Evolutionary conservation across 2,329 filamentous ascomycete species (phyloP).

Genomic region (Aureobasidium sp.): DNA sequence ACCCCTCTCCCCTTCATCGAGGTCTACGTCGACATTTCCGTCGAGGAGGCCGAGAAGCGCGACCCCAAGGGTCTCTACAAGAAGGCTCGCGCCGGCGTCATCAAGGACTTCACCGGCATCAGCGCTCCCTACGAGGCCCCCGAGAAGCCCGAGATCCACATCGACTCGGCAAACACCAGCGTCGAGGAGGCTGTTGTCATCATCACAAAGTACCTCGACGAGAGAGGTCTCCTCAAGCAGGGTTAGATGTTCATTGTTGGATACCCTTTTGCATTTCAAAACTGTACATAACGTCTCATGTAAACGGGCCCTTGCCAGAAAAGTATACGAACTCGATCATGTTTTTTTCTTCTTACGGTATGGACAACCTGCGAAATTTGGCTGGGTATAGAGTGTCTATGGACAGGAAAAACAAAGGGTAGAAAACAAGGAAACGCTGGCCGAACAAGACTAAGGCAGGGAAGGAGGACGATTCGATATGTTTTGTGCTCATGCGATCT

Average conservation of each 20-base stretch:
- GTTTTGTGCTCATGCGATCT: slow-evolving; percentile 46
- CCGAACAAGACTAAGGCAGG: neutral
- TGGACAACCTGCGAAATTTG: slow-evolving; percentile 5
- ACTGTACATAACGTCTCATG: neutral
- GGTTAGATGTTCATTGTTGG: slow-evolving; percentile 4
- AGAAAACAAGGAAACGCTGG: neutral
- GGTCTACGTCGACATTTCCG: slow-evolving; percentile 83
- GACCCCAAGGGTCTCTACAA: slow-evolving; percentile 98
- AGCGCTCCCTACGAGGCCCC: slow-evolving; percentile 93
- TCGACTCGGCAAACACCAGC: slow-evolving; percentile 69
- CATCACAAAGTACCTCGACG: slow-evolving; percentile 71
- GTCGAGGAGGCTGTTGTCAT: slow-evolving; percentile 82
- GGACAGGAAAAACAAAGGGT: slow-evolving; percentile 4
- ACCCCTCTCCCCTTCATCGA: slow-evolving; percentile 77
- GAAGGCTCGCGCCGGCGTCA: slow-evolving; percentile 86
- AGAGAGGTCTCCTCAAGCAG: slow-evolving; percentile 52
- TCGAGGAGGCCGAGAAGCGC: slow-evolving; percentile 86
- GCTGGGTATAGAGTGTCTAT: slow-evolving; percentile 16
- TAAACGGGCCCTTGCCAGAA: neutral
- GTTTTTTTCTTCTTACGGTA: neutral
- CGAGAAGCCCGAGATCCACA: slow-evolving; percentile 73
- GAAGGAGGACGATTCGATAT: neutral
- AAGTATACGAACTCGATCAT: neutral
- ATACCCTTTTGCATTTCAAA: neutral
- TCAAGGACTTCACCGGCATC: slow-evolving; percentile 96